Evolutionary conservation across 2,329 filamentous ascomycete genomes (phyloP).

Genomic region (Penicillium sp.): DNA sequence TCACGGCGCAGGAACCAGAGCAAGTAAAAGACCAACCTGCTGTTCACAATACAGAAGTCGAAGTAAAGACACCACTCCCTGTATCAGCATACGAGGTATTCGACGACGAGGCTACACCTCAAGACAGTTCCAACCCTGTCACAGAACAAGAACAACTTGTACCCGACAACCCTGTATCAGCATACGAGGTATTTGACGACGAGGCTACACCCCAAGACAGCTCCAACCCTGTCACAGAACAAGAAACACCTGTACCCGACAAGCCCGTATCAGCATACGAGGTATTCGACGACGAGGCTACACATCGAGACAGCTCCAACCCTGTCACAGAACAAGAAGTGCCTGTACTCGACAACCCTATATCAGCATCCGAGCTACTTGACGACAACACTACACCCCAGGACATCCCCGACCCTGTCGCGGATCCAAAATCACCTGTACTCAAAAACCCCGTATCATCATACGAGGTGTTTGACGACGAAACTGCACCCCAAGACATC

Average conservation of each 20-base stretch:
- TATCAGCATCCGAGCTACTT: neutral
- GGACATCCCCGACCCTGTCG: neutral
- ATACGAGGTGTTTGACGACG: neutral
- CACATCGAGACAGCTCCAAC: neutral
- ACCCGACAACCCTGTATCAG: neutral
- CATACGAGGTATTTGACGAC: slow-evolving; percentile 6
- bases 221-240: neutral
- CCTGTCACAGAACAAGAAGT: neutral
- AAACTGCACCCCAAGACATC: neutral
- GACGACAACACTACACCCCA: neutral
- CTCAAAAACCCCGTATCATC: neutral
- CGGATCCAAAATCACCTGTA: neutral
- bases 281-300: neutral
- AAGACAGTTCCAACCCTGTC: neutral
- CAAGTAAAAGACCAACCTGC: slow-evolving; percentile 9
- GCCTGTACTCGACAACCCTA: neutral
- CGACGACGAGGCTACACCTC: slow-evolving; percentile 1
- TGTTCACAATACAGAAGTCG: slow-evolving; percentile 5
- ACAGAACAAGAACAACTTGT: neutral
- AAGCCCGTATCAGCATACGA: neutral
- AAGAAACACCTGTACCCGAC: neutral
- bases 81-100: slow-evolving; percentile 5
- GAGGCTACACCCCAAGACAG: neutral
- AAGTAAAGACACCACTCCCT: slow-evolving; percentile 3
- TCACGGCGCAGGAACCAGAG: slow-evolving; percentile 21